phyloP scores from a whole-genome alignment of 2,329 filamentous ascomycete genomes.

The Orbilia brochopaga region DNA sequence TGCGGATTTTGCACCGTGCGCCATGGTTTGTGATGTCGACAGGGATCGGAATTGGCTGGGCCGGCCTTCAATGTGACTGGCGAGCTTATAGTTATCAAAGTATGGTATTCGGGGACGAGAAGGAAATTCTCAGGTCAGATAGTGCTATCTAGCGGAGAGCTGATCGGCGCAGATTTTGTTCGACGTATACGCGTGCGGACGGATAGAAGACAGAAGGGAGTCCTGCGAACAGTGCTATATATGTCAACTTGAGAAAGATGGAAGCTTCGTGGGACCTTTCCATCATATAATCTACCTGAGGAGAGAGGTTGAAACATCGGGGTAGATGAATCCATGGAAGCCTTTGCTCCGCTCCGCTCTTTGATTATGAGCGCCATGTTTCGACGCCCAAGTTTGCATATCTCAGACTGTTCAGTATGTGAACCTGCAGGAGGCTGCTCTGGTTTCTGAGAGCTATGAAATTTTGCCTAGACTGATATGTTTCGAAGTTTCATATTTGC shows the following conservation, averaged over 20 bases:
- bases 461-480: conserved; percentile 44
- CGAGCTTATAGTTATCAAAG: too few relatives aligned
- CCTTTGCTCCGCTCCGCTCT: conserved; percentile 26
- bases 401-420: conserved; percentile 24
- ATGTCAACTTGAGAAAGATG: conserved; percentile 17
- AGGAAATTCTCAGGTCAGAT: not conserved
- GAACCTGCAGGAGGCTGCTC: conserved; percentile 12
- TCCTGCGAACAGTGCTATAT: conserved; percentile 22
- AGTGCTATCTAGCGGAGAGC: not conserved
- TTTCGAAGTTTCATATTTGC: conserved; percentile 50
- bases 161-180: not conserved
- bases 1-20: conserved; percentile 9
- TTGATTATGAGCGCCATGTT: conserved; percentile 42
- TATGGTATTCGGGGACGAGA: too few relatives aligned
- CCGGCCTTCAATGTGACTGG: not conserved
- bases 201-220: not conserved
- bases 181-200: not conserved
- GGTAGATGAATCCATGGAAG: conserved; percentile 19
- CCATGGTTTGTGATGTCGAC: conserved; percentile 8
- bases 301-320: conserved; percentile 23
- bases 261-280: conserved; percentile 4
- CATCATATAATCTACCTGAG: not conserved
- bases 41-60: not conserved
- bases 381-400: conserved; percentile 47
- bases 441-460: conserved; percentile 9